phyloP scores from a whole-genome alignment of 1,139 yeast genomes.

The Hyphopichia buzzinii region DNA sequence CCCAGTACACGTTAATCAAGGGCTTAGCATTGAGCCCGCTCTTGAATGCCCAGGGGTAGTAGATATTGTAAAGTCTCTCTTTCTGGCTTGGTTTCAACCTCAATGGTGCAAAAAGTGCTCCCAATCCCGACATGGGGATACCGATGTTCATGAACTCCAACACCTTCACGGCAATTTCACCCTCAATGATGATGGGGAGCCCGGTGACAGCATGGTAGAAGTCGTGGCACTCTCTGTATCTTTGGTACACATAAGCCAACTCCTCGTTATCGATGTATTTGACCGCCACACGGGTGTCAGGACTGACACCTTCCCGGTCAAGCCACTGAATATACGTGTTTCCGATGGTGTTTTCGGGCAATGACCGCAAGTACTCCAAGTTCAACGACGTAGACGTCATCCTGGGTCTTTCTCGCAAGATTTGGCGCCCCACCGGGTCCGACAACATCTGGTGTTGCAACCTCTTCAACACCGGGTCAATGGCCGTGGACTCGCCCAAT shows the following conservation, averaged over 20 bases:
- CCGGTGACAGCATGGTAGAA: constrained; percentile 93
- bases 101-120: constrained; percentile 84
- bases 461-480: constrained; percentile 59
- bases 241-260: constrained; percentile 83
- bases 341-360: constrained; percentile 79
- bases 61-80: constrained; percentile 55
- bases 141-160: constrained; percentile 92
- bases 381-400: constrained; percentile 73
- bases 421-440: constrained; percentile 73
- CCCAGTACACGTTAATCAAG: constrained; percentile 92
- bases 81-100: constrained; percentile 55
- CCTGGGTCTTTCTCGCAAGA: constrained; percentile 76
- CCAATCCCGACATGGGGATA: constrained; percentile 93
- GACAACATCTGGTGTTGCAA: constrained; percentile 72
- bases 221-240: constrained; percentile 96
- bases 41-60: constrained; percentile 85
- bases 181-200: constrained; percentile 87
- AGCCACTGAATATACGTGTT: constrained; percentile 77
- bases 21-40: constrained; percentile 76
- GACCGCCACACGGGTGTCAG: constrained; percentile 90
- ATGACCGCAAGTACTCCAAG: constrained; percentile 53
- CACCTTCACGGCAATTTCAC: constrained; percentile 90
- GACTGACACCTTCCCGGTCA: constrained; percentile 83
- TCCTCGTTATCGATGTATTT: constrained; percentile 86
- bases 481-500: constrained; percentile 89